Evolutionary conservation across 306 rosid species (phyloP), one percentile per base, ranked within the genome.

Genomic region (Fagus sylvatica): DNA sequence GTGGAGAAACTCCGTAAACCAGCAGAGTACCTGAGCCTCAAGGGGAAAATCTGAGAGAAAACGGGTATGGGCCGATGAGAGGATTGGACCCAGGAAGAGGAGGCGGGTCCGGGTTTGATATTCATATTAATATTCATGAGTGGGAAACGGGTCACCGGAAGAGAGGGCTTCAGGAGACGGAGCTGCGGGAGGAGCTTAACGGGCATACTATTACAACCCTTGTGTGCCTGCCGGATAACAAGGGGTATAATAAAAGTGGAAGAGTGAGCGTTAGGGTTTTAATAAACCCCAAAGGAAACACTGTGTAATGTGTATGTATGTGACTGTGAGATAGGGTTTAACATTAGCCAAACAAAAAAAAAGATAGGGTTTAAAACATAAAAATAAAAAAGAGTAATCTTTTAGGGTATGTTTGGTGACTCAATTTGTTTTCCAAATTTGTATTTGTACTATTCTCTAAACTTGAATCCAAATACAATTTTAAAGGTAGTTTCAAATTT

Each of bases 111-210:
- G 33, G 85, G 72, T 62, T 80, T 89, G 90, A 85, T 88, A 28
- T 12, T 46, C 51, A 87, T 48, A 11, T 22, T 22, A 22, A 22
- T 22, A 22, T 22, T 22, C 28, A 22, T 22, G 28, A 22, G 28
- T 22, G 87, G 73, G 65, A 82, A 68, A 39, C 62, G 72, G 73
- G 82, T 42, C 3, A 16, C 65, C 34, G 78, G 88, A 62, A 84
- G 74, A 78, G 84, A 51, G n/a, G 76, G 78, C 46, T 81, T 84
- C 53, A 91, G 85, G 67, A 90, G 85, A 69, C 88, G 94, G 22
- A 92, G 61, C 8, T 88, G 95, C 10, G 94, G 90, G 4, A 91
- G 59, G 69, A 93, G 81, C 42, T 87, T 88, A 34, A 84, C 41
- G 74, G 89, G 93, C 91, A 91, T 92, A 22, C 28, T 2, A 62